Evolutionary conservation across 2,329 filamentous ascomycete species (phyloP).

Genomic region (Paraphaeosphaeria minitans): DNA sequence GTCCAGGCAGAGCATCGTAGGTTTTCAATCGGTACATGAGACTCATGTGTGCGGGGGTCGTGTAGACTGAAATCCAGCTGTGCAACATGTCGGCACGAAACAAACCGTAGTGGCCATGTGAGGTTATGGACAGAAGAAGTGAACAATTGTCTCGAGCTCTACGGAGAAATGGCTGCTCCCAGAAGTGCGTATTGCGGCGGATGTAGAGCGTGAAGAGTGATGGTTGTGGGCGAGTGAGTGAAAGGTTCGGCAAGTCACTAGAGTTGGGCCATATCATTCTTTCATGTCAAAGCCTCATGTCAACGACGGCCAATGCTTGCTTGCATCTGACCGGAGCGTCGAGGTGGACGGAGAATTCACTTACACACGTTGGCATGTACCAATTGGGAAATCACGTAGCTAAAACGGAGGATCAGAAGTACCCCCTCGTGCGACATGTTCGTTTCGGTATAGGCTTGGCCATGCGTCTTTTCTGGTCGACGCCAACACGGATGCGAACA

Average conservation of each 20-base stretch:
- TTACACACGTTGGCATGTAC: background rate
- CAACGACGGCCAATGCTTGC: background rate
- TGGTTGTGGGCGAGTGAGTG: background rate
- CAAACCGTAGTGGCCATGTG: background rate
- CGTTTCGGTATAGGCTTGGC: no score
- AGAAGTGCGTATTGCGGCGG: no score
- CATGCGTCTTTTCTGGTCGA: no score
- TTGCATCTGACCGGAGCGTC: background rate
- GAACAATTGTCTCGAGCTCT: background rate
- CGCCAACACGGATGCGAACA: no score
- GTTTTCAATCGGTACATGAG: background rate
- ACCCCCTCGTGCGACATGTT: no score
- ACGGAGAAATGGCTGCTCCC: background rate
- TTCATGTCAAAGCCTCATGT: background rate
- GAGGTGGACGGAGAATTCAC: background rate
- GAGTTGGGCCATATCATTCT: background rate
- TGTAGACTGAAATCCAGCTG: background rate
- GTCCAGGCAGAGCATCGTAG: background rate
- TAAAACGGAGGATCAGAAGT: background rate
- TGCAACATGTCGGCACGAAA: background rate
- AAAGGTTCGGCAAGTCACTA: background rate
- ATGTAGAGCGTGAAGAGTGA: background rate
- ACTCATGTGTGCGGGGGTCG: background rate
- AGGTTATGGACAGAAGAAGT: background rate
- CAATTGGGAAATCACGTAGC: background rate